These are phyloP conservation scores for Tricholoma sp. DNA, from an alignment of 768 basidiomycete genomes.

Conservation along the genomic window DNA sequence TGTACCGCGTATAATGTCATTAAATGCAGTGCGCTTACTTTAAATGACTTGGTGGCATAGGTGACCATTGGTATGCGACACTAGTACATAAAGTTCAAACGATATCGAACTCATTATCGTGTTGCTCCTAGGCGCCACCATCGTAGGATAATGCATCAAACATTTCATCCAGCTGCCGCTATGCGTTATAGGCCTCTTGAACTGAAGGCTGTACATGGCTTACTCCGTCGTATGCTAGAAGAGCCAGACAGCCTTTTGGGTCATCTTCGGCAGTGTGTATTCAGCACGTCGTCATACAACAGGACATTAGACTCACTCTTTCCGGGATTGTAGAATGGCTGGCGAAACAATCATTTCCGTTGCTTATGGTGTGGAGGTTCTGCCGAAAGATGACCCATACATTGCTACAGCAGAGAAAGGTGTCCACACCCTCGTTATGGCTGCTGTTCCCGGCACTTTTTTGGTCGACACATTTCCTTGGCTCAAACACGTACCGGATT, in stretches of 20 bases:
- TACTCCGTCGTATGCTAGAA: slow-evolving; percentile 18
- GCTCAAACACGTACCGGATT: slow-evolving; percentile 31
- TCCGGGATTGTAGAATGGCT: slow-evolving; percentile 6
- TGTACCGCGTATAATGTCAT: not conserved
- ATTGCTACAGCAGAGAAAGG: slow-evolving; percentile 26
- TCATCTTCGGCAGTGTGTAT: slow-evolving; percentile 10
- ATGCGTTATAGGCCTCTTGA: slow-evolving; percentile 17
- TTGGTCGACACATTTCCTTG: slow-evolving; percentile 26
- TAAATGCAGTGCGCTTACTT: not conserved
- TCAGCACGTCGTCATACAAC: not conserved
- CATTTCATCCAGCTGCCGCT: slow-evolving; percentile 14
- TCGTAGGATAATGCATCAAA: slow-evolving; percentile 18
- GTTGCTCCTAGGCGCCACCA: slow-evolving; percentile 17
- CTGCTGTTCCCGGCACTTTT: slow-evolving; percentile 3
- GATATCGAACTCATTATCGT: too few species aligned
- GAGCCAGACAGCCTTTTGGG: slow-evolving; percentile 12
- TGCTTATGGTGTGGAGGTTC: not conserved
- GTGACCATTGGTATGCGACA: not conserved
- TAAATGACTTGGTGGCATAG: not conserved
- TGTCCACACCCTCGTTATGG: slow-evolving; percentile 20
- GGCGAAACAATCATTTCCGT: slow-evolving; percentile 23
- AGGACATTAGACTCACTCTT: not conserved
- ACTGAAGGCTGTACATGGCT: slow-evolving; percentile 14
- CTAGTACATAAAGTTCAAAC: not conserved
- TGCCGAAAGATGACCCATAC: slow-evolving; percentile 22